phyloP scores from a whole-genome alignment of 169 alveolate species.

The Plasmodium cynomolgi region DNA sequence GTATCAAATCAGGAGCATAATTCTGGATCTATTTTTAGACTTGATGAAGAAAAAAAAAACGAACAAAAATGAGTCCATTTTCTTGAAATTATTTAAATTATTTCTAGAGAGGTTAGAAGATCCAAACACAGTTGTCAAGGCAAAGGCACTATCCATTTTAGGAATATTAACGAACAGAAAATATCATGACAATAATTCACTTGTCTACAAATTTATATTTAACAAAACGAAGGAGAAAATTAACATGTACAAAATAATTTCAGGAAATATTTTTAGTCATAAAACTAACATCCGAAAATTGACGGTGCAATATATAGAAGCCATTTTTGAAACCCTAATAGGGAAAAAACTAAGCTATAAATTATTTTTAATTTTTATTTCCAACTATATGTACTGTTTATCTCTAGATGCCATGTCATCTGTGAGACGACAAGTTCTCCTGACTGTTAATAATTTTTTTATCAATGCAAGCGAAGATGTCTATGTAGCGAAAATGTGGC shows the following conservation, averaged over 20 bases:
- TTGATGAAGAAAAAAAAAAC: conserved; percentile 62
- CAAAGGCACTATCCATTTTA: conserved; percentile 58
- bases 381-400: conserved; percentile 35
- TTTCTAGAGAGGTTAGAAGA: conserved; percentile 70
- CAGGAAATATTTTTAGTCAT: conserved; percentile 32
- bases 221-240: conserved; percentile 64
- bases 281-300: conserved; percentile 59
- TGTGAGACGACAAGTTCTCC: conserved; percentile 54
- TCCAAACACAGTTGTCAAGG: conserved; percentile 41
- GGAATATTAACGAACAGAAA: conserved; percentile 35
- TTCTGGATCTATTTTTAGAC: conserved; percentile 41
- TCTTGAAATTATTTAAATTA: conserved; percentile 28
- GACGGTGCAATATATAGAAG: conserved; percentile 66
- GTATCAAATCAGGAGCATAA: conserved; percentile 38
- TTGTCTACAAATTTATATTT: conserved; percentile 44
- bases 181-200: conserved; percentile 23
- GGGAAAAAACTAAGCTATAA: conserved; percentile 37
- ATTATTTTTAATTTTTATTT: conserved; percentile 34
- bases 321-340: conserved; percentile 48
- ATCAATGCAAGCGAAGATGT: conserved; percentile 14
- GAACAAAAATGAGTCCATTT: conserved; percentile 50
- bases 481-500: conserved; percentile 45
- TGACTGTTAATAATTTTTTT: conserved; percentile 59
- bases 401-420: conserved; percentile 61
- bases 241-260: conserved; percentile 62